Evolutionary conservation across 805 yeast genomes (phyloP).

Genomic region (Myxozyma melibiosi): DNA sequence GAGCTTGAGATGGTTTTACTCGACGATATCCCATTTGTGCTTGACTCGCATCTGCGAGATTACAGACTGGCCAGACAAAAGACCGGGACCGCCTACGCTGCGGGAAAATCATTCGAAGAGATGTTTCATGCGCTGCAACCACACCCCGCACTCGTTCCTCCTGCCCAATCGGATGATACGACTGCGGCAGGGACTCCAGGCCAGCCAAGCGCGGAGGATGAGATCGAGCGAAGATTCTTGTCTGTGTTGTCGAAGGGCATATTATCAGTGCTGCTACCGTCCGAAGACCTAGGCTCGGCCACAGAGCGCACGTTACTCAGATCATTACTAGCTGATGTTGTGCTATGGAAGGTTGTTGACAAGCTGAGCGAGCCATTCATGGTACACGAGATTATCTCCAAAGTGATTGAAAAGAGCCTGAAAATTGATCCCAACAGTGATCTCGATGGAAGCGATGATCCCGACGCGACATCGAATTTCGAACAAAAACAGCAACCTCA

Average conservation of each 20-base stretch:
- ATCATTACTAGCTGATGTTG: conserved; percentile 48
- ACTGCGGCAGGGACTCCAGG: neutral
- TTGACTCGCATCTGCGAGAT: conserved; percentile 46
- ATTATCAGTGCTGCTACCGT: conserved; percentile 46
- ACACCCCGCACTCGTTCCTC: conserved; percentile 43
- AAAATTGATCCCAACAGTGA: conserved; percentile 9
- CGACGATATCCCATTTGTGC: conserved; percentile 50
- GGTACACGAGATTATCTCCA: conserved; percentile 49
- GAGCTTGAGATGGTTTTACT: conserved; percentile 46
- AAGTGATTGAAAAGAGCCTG: conserved; percentile 33
- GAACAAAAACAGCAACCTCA: neutral
- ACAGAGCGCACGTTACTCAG: conserved; percentile 47
- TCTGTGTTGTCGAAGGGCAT: conserved; percentile 44
- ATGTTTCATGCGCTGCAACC: conserved; percentile 44
- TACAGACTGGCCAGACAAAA: conserved; percentile 40
- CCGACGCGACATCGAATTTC: neutral
- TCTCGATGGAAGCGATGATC: neutral
- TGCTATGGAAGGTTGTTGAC: conserved; percentile 47
- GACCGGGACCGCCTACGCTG: conserved; percentile 42
- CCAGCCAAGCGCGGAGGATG: conserved; percentile 19
- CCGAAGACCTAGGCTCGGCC: conserved; percentile 47
- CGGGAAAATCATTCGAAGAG: conserved; percentile 40
- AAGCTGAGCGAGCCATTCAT: conserved; percentile 56
- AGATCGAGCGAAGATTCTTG: conserved; percentile 42
- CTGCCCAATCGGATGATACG: conserved; percentile 1